Conservation (phyloP, 441 rosid species). For the Sinapis alba region DNA sequence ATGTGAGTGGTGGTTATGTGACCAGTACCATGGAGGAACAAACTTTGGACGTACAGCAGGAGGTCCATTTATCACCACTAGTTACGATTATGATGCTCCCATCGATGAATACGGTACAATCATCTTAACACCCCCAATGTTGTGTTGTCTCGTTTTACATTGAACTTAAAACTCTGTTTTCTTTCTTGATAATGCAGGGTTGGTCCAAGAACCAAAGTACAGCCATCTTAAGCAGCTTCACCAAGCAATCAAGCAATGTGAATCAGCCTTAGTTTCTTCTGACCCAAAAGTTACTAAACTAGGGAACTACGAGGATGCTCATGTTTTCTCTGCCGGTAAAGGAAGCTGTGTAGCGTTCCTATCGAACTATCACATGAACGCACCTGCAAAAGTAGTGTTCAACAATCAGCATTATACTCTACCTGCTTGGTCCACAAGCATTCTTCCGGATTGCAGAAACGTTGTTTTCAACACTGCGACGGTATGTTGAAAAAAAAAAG, state of each 20-base stretch:
- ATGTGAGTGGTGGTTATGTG: slow-evolving; percentile 30
- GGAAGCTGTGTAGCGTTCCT: slow-evolving; percentile 75
- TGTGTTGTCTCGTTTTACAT: not conserved
- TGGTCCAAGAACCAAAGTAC: slow-evolving; percentile 87
- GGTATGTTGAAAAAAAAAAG: slow-evolving; percentile 35
- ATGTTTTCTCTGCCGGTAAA: slow-evolving; percentile 62
- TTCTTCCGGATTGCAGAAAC: slow-evolving; percentile 78
- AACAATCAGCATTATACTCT: slow-evolving; percentile 57
- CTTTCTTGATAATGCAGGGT: slow-evolving; percentile 43
- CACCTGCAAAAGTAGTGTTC: slow-evolving; percentile 62
- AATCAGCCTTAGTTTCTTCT: slow-evolving; percentile 75
- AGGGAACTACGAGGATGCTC: slow-evolving; percentile 81
- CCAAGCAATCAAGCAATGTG: slow-evolving; percentile 80
- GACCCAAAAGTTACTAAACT: slow-evolving; percentile 69
- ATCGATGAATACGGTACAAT: slow-evolving; percentile 86
- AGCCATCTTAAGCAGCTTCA: slow-evolving; percentile 90
- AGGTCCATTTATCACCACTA: slow-evolving; percentile 93
- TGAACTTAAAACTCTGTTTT: not conserved
- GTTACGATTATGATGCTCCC: slow-evolving; percentile 99
- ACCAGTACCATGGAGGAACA: slow-evolving; percentile 96
- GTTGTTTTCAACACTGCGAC: slow-evolving; percentile 76
- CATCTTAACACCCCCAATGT: not conserved
- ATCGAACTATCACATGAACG: slow-evolving; percentile 58
- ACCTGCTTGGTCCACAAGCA: slow-evolving; percentile 89
- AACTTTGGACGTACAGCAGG: slow-evolving; percentile 97